phyloP scores from a whole-genome alignment of 2,329 filamentous ascomycete species.

The Pleurostoma richardsiae region DNA sequence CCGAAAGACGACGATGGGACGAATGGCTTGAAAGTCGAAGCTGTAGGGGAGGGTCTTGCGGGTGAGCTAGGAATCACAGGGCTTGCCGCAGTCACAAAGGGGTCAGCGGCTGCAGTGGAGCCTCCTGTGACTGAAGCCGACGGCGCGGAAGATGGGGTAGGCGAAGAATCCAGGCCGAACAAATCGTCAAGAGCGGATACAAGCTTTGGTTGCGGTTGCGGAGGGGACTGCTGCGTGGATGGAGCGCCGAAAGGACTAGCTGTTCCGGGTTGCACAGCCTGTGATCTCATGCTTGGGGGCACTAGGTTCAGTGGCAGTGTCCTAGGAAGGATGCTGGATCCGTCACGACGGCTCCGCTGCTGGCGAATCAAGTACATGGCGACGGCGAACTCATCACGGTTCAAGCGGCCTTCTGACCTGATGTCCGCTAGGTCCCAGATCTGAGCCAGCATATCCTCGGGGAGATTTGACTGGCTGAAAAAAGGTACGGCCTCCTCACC shows the following conservation, averaged over 20 bases:
- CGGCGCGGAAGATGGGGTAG: slow-evolving; percentile 48
- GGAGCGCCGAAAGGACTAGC: slow-evolving; percentile 48
- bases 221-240: slow-evolving; percentile 27
- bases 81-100: slow-evolving; percentile 50
- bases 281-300: slow-evolving; percentile 74
- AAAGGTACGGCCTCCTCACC: slow-evolving; percentile 94
- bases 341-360: slow-evolving; percentile 69
- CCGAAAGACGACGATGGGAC: slow-evolving; percentile 90
- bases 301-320: slow-evolving; percentile 77
- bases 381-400: slow-evolving; percentile 87
- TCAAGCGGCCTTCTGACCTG: slow-evolving; percentile 80
- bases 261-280: slow-evolving; percentile 38
- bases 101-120: slow-evolving; percentile 50
- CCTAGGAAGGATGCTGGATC: slow-evolving; percentile 59
- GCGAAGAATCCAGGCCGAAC: slow-evolving; percentile 78
- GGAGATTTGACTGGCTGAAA: slow-evolving; percentile 85
- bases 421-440: slow-evolving; percentile 98
- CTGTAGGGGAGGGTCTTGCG: slow-evolving; percentile 39
- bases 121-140: slow-evolving; percentile 67
- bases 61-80: slow-evolving; percentile 48
- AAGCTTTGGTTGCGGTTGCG: slow-evolving; percentile 33
- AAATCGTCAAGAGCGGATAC: slow-evolving; percentile 83
- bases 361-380: slow-evolving; percentile 96
- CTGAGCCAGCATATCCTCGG: slow-evolving; percentile 83
- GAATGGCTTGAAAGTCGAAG: slow-evolving; percentile 77